Evolutionary conservation across 23 red algal genomes (phyloP), one percentile per base, ranked within the genome.

Genomic region (Chondrus crispus): DNA sequence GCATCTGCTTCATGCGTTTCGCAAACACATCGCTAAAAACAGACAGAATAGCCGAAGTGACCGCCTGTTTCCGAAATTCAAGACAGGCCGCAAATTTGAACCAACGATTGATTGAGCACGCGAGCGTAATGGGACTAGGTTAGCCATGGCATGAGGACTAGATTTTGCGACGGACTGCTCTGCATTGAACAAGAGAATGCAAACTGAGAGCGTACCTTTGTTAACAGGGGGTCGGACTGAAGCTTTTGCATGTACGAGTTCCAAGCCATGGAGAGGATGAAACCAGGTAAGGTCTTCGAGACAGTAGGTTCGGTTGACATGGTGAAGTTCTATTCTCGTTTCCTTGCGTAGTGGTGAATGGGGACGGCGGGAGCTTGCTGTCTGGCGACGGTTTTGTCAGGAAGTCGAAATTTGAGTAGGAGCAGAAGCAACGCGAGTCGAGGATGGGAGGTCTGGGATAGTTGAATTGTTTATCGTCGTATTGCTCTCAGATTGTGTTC

Each of bases 1-100:
- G 89, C 26, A 79, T 22, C 2, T 82, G 54, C 28, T 73, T 92
- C 20, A 96, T 60, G n/a, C 44, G n/a, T 68, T 89, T 85, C 39
- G 94, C 89, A 16, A 92, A 54, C 28, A 95, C 28, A 30, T 93
- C 89, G 22, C 88, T 89, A 48, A 91, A 38, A 14, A 87, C 84
- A 26, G 91, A 95, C 16, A 99, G 52, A 8, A 96, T 46, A 6
- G 87, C 97, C 10, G 97, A 90, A 12, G 97, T 93, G 24, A 99
- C 46, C 20, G 97, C 80, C 97, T 98, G 43, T 42, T 20, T 20
- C 28, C 46, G 18, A 32, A 22, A 66, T 66, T 66, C 26, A 7
- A 66, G 60, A 32, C 7, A 32, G 60, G 35, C 9, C 35, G 60
- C 9, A 32, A 12, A 7, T 8, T 19, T 66, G 8, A n/a, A 66